Conservation (phyloP, 768 basidiomycete genomes). For the Termitomyces sp. region DNA sequence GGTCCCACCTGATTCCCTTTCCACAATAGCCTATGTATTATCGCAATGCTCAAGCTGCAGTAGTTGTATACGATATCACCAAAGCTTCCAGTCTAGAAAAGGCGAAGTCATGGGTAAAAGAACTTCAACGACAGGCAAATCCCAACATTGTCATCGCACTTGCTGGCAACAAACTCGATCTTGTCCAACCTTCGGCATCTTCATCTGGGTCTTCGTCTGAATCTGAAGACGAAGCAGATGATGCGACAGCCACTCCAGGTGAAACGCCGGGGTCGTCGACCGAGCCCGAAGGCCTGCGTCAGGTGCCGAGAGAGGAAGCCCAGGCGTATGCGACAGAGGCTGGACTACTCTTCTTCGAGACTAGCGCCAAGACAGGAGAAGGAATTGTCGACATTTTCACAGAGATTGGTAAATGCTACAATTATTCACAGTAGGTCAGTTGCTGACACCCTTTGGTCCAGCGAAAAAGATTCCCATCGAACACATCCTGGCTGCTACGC, state of each 20-base stretch:
- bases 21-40: constrained; percentile 89
- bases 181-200: constrained; percentile 66
- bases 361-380: constrained; percentile 95
- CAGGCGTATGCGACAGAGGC: constrained; percentile 95
- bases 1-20: constrained; percentile 10
- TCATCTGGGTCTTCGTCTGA: constrained; percentile 54
- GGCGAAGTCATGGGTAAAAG: constrained; percentile 99
- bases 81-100: constrained; percentile 96
- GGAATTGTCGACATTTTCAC: constrained; percentile 97
- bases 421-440: neutral
- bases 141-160: constrained; percentile 99
- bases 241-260: constrained; percentile 86
- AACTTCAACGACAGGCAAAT: constrained; percentile 97
- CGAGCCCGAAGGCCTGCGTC: constrained; percentile 73
- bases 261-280: constrained; percentile 53
- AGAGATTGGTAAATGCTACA: constrained; percentile 76
- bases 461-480: constrained; percentile 80
- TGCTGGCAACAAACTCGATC: constrained; percentile 95
- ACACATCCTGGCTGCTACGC: constrained; percentile 84
- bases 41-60: constrained; percentile 95
- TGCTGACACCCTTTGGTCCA: constrained; percentile 16
- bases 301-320: constrained; percentile 93
- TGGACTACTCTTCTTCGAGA: constrained; percentile 95
- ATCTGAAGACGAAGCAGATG: constrained; percentile 86
- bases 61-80: constrained; percentile 97